A percentile compares a stretch with the other conserved stretches of the same genome.
These are phyloP conservation scores for Linnemannia schmuckeri DNA, from an alignment of 192 early-diverging fungal species.

Conservation along the genomic window DNA sequence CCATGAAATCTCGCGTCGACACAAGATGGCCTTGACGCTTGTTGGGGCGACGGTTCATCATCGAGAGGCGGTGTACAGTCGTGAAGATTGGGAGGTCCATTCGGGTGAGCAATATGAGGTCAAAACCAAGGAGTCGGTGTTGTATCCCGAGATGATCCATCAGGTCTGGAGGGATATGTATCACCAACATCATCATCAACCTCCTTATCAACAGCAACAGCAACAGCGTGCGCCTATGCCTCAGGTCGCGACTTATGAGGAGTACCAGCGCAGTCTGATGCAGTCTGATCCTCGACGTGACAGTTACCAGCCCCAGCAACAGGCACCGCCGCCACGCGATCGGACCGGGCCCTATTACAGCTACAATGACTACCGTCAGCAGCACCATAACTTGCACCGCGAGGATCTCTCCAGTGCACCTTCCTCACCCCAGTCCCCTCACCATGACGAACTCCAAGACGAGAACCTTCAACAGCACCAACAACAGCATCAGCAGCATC, in stretches of 20 bases:
- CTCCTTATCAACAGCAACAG: constrained; percentile 1
- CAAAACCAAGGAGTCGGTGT: constrained; percentile 19
- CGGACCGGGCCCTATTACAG: background rate
- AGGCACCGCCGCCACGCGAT: background rate
- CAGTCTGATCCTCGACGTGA: constrained; percentile 11
- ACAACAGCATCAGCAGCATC: background rate
- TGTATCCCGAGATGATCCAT: constrained; percentile 32
- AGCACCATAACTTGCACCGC: constrained; percentile 16
- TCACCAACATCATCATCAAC: constrained; percentile 17
- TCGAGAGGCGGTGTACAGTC: background rate
- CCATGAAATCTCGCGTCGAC: constrained; percentile 23
- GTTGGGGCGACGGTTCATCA: constrained; percentile 1
- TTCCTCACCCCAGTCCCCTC: constrained; percentile 22
- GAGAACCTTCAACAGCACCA: constrained; percentile 16
- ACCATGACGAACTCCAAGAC: constrained; percentile 9
- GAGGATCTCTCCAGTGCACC: constrained; percentile 43
- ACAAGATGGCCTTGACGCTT: constrained; percentile 38
- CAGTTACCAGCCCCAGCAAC: background rate
- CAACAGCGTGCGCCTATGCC: background rate
- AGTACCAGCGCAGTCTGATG: constrained; percentile 26
- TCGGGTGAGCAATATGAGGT: constrained; percentile 9
- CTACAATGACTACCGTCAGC: constrained; percentile 10
- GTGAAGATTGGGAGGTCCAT: constrained; percentile 26
- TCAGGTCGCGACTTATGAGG: constrained; percentile 36
- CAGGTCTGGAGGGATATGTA: constrained; percentile 48